These are phyloP conservation scores for Mycena kentingensis DNA, from an alignment of 768 basidiomycete species.

Conservation along the genomic window DNA sequence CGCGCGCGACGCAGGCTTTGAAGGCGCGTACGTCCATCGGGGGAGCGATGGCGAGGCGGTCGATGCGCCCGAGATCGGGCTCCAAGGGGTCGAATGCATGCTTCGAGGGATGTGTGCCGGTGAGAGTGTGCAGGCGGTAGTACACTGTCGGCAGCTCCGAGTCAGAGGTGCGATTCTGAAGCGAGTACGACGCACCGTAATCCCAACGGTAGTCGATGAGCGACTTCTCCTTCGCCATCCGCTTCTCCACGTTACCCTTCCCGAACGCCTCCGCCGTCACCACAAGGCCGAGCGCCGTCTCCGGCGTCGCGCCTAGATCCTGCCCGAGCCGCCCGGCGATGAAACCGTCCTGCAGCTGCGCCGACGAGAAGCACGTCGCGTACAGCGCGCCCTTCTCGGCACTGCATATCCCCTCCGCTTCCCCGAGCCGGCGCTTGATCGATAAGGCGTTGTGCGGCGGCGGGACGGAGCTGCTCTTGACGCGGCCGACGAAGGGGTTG, in stretches of 20 bases:
- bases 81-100: not conserved
- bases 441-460: conserved; percentile 3
- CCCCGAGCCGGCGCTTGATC: not conserved
- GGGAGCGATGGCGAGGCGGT: conserved; percentile 2
- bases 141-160: not conserved
- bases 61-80: not conserved
- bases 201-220: not conserved
- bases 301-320: conserved; percentile 4
- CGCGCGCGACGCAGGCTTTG: conserved; percentile 1
- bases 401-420: conserved; percentile 1
- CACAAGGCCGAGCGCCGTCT: conserved; percentile 3
- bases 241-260: too few relatives aligned
- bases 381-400: conserved; percentile 1
- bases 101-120: not conserved
- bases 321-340: not conserved
- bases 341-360: not conserved
- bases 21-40: not conserved
- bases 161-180: not conserved
- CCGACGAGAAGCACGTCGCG: not conserved
- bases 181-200: not conserved
- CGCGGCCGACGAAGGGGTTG: conserved; percentile 7
- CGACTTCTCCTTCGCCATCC: not conserved
- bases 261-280: too few relatives aligned
- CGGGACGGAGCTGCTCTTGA: conserved; percentile 1
- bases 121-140: conserved; percentile 8